phyloP scores from a whole-genome alignment of 495 filamentous ascomycete species.

The Bryoglossum gracile region DNA sequence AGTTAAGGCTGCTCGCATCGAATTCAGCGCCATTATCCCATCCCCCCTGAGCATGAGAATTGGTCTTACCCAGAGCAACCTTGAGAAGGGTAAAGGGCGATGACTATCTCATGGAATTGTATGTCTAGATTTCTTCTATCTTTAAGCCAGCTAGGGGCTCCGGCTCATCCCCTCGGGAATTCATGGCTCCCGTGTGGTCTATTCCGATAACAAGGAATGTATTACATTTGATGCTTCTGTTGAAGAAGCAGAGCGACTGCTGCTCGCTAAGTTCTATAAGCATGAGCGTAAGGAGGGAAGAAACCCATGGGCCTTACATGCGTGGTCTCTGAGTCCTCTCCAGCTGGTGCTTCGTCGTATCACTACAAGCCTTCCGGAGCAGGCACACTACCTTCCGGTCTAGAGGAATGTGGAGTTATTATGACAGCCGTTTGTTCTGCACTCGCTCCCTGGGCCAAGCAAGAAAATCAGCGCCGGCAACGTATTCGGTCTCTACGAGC shows the following conservation, averaged over 20 bases:
- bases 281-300: too few relatives aligned
- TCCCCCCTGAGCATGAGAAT: too few relatives aligned
- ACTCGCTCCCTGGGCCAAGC: too few relatives aligned
- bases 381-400: conserved; percentile 1
- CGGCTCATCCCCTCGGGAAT: conserved; percentile 15
- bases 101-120: conserved; percentile 46
- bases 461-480: too few relatives aligned
- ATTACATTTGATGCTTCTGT: conserved; percentile 18
- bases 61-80: conserved; percentile 43
- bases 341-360: too few relatives aligned
- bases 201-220: conserved; percentile 16
- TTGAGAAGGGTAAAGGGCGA: conserved; percentile 38
- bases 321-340: too few relatives aligned
- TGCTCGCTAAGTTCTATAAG: conserved; percentile 15
- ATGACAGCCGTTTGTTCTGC: too few relatives aligned
- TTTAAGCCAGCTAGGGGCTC: neutral
- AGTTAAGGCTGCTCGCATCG: conserved; percentile 18
- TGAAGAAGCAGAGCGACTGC: conserved; percentile 14
- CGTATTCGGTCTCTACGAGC: conserved; percentile 22
- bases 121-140: conserved; percentile 15
- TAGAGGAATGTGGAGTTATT: conserved; percentile 19
- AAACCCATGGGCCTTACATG: too few relatives aligned
- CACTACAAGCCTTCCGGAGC: neutral
- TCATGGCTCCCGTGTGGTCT: conserved; percentile 4
- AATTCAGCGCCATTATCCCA: conserved; percentile 28